Conservation (phyloP, 2,329 filamentous ascomycete species). For the Colletotrichum eleusines region DNA sequence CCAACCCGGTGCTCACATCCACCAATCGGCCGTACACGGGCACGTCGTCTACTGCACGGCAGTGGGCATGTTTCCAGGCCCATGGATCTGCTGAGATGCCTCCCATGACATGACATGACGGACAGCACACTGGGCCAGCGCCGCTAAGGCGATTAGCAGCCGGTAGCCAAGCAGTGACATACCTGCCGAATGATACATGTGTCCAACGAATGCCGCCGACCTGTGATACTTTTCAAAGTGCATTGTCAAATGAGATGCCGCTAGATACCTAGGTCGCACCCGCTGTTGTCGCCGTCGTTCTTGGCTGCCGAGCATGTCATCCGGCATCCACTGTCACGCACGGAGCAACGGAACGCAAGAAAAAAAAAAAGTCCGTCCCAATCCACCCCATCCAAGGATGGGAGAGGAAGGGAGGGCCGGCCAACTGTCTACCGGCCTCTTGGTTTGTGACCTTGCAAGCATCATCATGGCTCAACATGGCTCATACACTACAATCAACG, state of each 20-base stretch:
- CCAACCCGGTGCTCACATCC: background rate
- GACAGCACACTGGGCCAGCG: background rate
- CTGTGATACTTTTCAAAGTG: no score
- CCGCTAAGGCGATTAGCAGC: no score
- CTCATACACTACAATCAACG: background rate
- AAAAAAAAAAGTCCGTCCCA: background rate
- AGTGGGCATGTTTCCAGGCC: background rate
- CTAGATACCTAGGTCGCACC: no score
- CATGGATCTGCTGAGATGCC: background rate
- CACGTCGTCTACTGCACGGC: no score
- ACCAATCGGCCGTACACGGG: background rate
- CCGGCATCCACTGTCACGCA: background rate
- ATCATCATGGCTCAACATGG: conserved; percentile 30
- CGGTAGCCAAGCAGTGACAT: no score
- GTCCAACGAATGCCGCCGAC: background rate
- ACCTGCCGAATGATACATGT: background rate
- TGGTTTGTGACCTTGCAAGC: conserved; percentile 22
- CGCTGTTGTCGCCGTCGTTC: no score
- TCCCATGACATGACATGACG: background rate
- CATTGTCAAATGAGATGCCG: background rate
- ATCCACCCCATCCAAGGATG: conserved; percentile 20
- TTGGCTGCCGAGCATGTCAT: background rate
- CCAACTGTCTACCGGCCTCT: background rate
- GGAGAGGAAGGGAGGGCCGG: background rate
- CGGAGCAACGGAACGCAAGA: no score